phyloP scores from a whole-genome alignment of 192 early-diverging fungal genomes.

The Linnemannia hyalina region DNA sequence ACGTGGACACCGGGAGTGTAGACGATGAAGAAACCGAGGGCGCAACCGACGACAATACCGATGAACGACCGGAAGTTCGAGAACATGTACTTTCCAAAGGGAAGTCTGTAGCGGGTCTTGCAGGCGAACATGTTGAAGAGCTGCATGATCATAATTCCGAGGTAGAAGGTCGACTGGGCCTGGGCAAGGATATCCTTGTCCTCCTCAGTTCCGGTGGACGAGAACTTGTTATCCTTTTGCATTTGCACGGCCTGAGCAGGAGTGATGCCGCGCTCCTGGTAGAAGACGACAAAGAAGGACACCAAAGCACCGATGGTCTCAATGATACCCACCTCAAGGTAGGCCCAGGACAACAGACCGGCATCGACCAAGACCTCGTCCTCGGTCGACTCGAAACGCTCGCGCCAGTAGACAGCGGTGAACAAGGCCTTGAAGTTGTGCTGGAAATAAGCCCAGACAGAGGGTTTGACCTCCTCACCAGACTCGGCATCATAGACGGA shows the following conservation, averaged over 20 bases:
- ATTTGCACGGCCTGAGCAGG: constrained; percentile 69
- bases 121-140: constrained; percentile 96
- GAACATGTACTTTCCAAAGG: constrained; percentile 87
- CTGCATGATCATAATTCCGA: constrained; percentile 87
- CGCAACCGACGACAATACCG: constrained; percentile 76
- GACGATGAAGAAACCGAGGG: constrained; percentile 80
- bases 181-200: constrained; percentile 80
- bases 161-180: constrained; percentile 84
- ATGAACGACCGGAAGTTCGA: constrained; percentile 79
- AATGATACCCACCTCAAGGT: constrained; percentile 89
- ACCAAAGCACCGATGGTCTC: constrained; percentile 78
- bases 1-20: constrained; percentile 87
- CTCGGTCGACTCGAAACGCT: constrained; percentile 75
- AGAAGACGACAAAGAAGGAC: constrained; percentile 87
- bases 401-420: constrained; percentile 70
- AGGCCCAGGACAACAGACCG: constrained; percentile 85
- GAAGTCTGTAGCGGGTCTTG: constrained; percentile 84
- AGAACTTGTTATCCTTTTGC: constrained; percentile 67
- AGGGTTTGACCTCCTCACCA: constrained; percentile 58
- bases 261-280: constrained; percentile 71
- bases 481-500: constrained; percentile 65
- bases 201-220: constrained; percentile 32
- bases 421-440: constrained; percentile 61
- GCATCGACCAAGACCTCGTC: constrained; percentile 92
- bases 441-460: constrained; percentile 34